A percentile compares a stretch with the other conserved stretches of the same genome.
Conservation (phyloP, 371 early-diverging fungal genomes). For the Rhizopus microsporus region DNA sequence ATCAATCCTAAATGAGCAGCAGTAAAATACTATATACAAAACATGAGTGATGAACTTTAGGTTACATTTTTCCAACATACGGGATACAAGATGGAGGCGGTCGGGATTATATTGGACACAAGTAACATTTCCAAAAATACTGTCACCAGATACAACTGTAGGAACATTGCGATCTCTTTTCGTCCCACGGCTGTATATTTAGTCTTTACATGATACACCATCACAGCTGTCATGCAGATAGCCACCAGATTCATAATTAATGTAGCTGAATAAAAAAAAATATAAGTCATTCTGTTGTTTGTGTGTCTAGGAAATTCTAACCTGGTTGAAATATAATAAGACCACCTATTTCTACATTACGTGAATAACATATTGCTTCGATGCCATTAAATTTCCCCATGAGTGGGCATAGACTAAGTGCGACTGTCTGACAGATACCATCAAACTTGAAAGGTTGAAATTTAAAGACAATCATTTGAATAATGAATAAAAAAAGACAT, state of each 20-base stretch:
- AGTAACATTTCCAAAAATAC: slow-evolving; percentile 77
- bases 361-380: slow-evolving; percentile 88
- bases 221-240: slow-evolving; percentile 83
- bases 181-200: slow-evolving; percentile 95
- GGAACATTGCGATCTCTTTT: slow-evolving; percentile 91
- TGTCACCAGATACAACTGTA: slow-evolving; percentile 78
- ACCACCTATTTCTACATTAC: slow-evolving; percentile 82
- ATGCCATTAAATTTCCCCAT: slow-evolving; percentile 74
- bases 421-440: slow-evolving; percentile 79
- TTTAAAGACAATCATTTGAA: slow-evolving; percentile 29
- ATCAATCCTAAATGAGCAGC: slow-evolving; percentile 75
- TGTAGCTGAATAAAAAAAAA: slow-evolving; percentile 43
- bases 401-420: slow-evolving; percentile 86
- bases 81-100: slow-evolving; percentile 69
- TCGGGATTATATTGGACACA: slow-evolving; percentile 80
- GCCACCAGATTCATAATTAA: slow-evolving; percentile 79
- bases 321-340: slow-evolving; percentile 88
- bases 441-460: slow-evolving; percentile 68
- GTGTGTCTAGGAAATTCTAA: slow-evolving; percentile 22
- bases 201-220: slow-evolving; percentile 87
- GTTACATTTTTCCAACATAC: slow-evolving; percentile 38
- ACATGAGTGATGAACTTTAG: not conserved
- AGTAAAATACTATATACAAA: slow-evolving; percentile 65
- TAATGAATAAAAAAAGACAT: slow-evolving; percentile 10
- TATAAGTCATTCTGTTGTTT: not conserved